A percentile compares a stretch with the other conserved stretches of the same genome.
phyloP scores from a whole-genome alignment of 2,329 filamentous ascomycete species.

The Nectriaceae sp. region DNA sequence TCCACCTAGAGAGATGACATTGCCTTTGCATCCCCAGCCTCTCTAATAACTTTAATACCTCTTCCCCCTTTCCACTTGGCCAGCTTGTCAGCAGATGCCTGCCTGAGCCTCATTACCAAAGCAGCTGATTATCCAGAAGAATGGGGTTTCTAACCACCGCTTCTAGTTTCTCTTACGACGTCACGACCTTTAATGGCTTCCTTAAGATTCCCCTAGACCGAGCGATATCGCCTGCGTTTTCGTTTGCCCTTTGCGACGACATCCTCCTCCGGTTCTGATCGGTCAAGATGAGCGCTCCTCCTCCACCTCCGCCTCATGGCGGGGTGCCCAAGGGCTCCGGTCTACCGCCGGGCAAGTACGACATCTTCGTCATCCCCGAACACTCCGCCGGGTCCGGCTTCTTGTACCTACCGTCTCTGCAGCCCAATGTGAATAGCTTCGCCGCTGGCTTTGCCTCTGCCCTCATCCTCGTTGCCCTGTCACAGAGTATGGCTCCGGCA shows the following conservation, averaged over 20 bases:
- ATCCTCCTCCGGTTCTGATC: slow-evolving; percentile 14
- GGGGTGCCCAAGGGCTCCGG: slow-evolving; percentile 70
- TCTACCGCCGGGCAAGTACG: slow-evolving; percentile 87
- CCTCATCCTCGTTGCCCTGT: slow-evolving; percentile 71
- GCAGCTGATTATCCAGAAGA: neutral
- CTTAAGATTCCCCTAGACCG: slow-evolving; percentile 27
- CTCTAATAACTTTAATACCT: neutral
- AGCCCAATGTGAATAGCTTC: slow-evolving; percentile 87
- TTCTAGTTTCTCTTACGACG: slow-evolving; percentile 16
- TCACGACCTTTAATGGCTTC: slow-evolving; percentile 31
- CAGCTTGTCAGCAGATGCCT: too few relatives aligned
- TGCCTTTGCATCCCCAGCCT: neutral
- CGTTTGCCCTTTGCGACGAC: slow-evolving; percentile 9
- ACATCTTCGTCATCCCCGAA: slow-evolving; percentile 95
- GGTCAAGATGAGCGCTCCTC: slow-evolving; percentile 58
- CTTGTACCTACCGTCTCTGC: slow-evolving; percentile 88
- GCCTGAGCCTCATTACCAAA: too few relatives aligned
- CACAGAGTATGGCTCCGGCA: slow-evolving; percentile 71
- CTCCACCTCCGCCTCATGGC: slow-evolving; percentile 86
- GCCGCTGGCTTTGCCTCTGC: slow-evolving; percentile 81
- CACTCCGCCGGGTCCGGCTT: slow-evolving; percentile 89
- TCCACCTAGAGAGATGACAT: neutral
- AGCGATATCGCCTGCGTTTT: slow-evolving; percentile 20
- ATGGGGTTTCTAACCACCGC: slow-evolving; percentile 16
- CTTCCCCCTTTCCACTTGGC: neutral